Conservation (phyloP, 2,329 filamentous ascomycete genomes). For the Mollisia scopiformis region DNA sequence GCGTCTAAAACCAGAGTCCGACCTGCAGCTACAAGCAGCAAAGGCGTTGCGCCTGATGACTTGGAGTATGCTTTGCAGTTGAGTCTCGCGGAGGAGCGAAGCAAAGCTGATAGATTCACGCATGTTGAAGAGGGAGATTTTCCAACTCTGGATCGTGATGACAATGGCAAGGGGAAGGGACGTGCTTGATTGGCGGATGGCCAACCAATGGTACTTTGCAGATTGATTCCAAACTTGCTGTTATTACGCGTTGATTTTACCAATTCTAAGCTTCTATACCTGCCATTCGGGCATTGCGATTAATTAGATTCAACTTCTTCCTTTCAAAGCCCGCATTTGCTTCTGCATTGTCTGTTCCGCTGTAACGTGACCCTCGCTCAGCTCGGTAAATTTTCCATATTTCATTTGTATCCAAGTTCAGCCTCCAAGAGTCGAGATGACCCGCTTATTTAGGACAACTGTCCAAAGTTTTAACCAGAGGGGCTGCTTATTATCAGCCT, state of each 20-base stretch:
- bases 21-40: constrained; percentile 8
- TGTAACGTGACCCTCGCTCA: neutral
- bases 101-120: constrained; percentile 33
- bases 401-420: neutral
- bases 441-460: neutral
- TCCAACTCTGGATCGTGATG: constrained; percentile 42
- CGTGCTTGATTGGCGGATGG: constrained; percentile 10
- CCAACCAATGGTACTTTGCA: too few relatives aligned
- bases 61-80: constrained; percentile 62
- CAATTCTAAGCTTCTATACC: neutral
- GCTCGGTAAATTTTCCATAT: neutral
- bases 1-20: constrained; percentile 21
- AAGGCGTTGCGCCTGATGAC: constrained; percentile 48
- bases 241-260: neutral
- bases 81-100: constrained; percentile 59
- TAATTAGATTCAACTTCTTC: neutral
- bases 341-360: neutral
- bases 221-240: neutral
- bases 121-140: constrained; percentile 39
- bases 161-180: constrained; percentile 51
- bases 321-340: neutral
- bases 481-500: neutral
- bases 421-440: neutral
- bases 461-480: neutral
- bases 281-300: neutral